A percentile compares a stretch with the other conserved stretches of the same genome.
Evolutionary conservation across 1,284 basidiomycete genomes (phyloP).

Genomic region (Marasmius sp.): DNA sequence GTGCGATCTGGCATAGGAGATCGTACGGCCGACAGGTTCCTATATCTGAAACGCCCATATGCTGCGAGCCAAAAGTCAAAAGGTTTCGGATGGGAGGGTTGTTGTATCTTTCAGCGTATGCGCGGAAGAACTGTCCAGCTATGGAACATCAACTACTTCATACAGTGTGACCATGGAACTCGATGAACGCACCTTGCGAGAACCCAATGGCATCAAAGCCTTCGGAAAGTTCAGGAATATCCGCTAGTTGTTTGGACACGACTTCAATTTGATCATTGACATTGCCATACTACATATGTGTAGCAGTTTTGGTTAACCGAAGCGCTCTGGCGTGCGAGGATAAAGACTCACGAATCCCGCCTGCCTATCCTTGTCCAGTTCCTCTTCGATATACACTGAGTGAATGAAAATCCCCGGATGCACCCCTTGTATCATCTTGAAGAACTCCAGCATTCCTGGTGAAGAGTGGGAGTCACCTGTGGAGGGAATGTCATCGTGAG

Average conservation of each 20-base stretch:
- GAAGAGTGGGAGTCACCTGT: slow-evolving; percentile 63
- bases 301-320: neutral
- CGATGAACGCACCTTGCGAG: slow-evolving; percentile 67
- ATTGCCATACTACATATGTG: slow-evolving; percentile 69
- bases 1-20: slow-evolving; percentile 75
- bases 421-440: slow-evolving; percentile 62
- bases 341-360: slow-evolving; percentile 73
- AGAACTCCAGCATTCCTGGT: slow-evolving; percentile 70
- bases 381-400: slow-evolving; percentile 72
- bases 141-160: slow-evolving; percentile 19
- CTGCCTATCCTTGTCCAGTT: slow-evolving; percentile 68
- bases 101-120: slow-evolving; percentile 86
- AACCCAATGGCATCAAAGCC: slow-evolving; percentile 94
- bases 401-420: slow-evolving; percentile 89
- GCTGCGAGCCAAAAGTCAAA: slow-evolving; percentile 85
- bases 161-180: neutral
- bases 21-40: slow-evolving; percentile 72
- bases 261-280: slow-evolving; percentile 70
- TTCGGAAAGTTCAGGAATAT: slow-evolving; percentile 64
- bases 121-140: slow-evolving; percentile 89
- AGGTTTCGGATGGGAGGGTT: slow-evolving; percentile 79
- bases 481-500: slow-evolving; percentile 1
- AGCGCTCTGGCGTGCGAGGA: neutral
- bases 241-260: slow-evolving; percentile 68
- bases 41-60: slow-evolving; percentile 86